A percentile compares a stretch with the other conserved stretches of the same genome.
phyloP scores from a whole-genome alignment of 768 basidiomycete genomes.

The Leucosporidium yakuticum region DNA sequence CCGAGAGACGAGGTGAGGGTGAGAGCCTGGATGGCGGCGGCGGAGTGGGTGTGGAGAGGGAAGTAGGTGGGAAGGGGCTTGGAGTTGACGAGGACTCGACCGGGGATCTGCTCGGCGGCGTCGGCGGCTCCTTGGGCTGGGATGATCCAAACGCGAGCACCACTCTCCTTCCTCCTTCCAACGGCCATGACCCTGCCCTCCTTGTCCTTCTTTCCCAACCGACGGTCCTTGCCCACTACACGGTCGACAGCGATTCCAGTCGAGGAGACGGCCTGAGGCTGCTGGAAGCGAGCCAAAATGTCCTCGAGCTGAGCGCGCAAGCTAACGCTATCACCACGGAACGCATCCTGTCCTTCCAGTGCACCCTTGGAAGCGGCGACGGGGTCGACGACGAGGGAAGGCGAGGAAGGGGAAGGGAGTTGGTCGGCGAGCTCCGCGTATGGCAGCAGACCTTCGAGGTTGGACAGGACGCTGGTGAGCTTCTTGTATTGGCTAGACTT shows the following conservation, averaged over 20 bases:
- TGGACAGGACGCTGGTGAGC: slow-evolving; percentile 20
- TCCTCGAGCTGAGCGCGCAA: slow-evolving; percentile 4
- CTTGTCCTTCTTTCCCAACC: slow-evolving; percentile 60
- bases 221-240: slow-evolving; percentile 51
- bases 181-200: slow-evolving; percentile 78
- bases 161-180: slow-evolving; percentile 81
- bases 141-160: slow-evolving; percentile 90
- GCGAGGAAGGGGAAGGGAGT: slow-evolving; percentile 2
- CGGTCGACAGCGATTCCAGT: slow-evolving; percentile 27
- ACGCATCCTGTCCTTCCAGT: background rate
- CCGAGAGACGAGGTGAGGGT: slow-evolving; percentile 42
- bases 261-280: slow-evolving; percentile 13
- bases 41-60: slow-evolving; percentile 64
- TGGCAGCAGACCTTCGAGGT: slow-evolving; percentile 28
- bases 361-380: slow-evolving; percentile 3
- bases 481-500: slow-evolving; percentile 29
- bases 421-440: slow-evolving; percentile 23
- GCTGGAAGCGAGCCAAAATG: slow-evolving; percentile 7
- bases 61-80: slow-evolving; percentile 74
- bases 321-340: background rate
- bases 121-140: slow-evolving; percentile 25
- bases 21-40: slow-evolving; percentile 73
- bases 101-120: slow-evolving; percentile 11
- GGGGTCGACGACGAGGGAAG: slow-evolving; percentile 29
- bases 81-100: slow-evolving; percentile 71